Conservation (phyloP, 495 filamentous ascomycete species). For the Podospora australis region DNA sequence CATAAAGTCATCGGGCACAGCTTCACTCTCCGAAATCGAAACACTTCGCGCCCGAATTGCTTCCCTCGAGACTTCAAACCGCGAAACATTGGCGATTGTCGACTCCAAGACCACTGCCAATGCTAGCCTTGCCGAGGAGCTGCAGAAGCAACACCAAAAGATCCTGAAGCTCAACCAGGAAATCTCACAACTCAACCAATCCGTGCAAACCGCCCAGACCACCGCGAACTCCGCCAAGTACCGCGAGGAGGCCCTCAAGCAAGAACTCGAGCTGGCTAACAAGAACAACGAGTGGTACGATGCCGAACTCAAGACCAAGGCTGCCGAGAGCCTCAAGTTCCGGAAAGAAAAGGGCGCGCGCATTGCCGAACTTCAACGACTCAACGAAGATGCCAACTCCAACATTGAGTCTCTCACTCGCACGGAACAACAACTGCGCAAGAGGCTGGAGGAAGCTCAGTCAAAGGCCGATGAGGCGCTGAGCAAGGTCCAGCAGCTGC, state of each 20-base stretch:
- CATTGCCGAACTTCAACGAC: constrained; percentile 78
- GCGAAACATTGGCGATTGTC: constrained; percentile 78
- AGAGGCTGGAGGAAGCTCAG: constrained; percentile 73
- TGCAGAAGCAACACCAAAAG: constrained; percentile 82
- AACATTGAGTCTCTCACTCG: constrained; percentile 69
- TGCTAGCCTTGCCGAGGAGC: constrained; percentile 76
- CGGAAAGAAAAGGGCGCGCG: constrained; percentile 89
- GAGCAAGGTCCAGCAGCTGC: constrained; percentile 70
- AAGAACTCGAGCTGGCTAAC: constrained; percentile 80
- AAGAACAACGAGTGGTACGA: constrained; percentile 90
- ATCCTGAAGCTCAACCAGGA: constrained; percentile 74
- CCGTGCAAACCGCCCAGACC: constrained; percentile 71
- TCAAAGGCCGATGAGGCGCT: constrained; percentile 81
- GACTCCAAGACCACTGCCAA: constrained; percentile 86
- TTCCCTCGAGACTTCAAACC: constrained; percentile 82
- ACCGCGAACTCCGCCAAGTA: constrained; percentile 71
- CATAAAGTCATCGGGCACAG: constrained; percentile 68
- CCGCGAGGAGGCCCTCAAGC: constrained; percentile 78
- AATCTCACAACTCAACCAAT: constrained; percentile 70
- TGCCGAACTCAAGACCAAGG: constrained; percentile 81
- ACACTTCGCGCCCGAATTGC: constrained; percentile 70
- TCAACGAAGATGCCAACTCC: constrained; percentile 74
- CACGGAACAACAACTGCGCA: constrained; percentile 72
- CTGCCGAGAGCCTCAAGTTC: constrained; percentile 76
- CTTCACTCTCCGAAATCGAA: constrained; percentile 69